Base-by-base conservation (phyloP, 1,139 yeast genomes). In the Groenewaldozyma auringiensis region DNA sequence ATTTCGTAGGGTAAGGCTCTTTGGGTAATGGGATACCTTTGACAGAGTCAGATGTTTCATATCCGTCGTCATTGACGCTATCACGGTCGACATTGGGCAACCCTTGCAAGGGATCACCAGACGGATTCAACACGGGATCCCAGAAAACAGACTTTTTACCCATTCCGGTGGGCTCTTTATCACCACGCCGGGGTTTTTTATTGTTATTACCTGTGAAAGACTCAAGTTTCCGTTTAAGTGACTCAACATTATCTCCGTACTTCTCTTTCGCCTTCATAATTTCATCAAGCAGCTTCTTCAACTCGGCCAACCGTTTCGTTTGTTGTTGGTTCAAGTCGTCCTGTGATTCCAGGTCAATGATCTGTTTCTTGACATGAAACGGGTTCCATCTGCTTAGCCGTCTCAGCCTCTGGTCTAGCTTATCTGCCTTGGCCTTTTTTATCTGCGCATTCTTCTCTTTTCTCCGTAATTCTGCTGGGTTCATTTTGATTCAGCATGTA, bases 401-500 rank as follows among this genome's bases (percentile, higher is more conserved):
- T 32, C 51, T 54, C 8, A 46, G 42, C 18, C 56, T 43, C 41
- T 53, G 54, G n/a, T 49, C 48, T 21, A 44, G 48, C 29, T 53
- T 48, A 27, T 53, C 55, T 17, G 59, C 60, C 47, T 61, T 62
- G 18, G 52, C 47, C 48, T 53, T 59, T 46, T 57, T 60, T 13
- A 60, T 45, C 49, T 63, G 64, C 33, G 51, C 48, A 0, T 57
- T 59, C 43, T 61, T 61, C 25, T 62, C 62, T 41, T 55, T 57
- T 22, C 58, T 57, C 40, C 65, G 53, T 4, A 41, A 42, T 35
- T 54, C 55, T 3, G 51, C 53, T 20, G 59, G 53, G 37, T 54
- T 50, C 36, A 9, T 6, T 32, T 32, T n/a, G n/a, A n/a, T n/a
- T n/a, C n/a, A n/a, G n/a, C n/a, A n/a, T n/a, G n/a, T n/a, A n/a